A percentile compares a stretch with the other conserved stretches of the same genome.
Conservation (phyloP, 495 filamentous ascomycete genomes). For the Acidomyces sp. region DNA sequence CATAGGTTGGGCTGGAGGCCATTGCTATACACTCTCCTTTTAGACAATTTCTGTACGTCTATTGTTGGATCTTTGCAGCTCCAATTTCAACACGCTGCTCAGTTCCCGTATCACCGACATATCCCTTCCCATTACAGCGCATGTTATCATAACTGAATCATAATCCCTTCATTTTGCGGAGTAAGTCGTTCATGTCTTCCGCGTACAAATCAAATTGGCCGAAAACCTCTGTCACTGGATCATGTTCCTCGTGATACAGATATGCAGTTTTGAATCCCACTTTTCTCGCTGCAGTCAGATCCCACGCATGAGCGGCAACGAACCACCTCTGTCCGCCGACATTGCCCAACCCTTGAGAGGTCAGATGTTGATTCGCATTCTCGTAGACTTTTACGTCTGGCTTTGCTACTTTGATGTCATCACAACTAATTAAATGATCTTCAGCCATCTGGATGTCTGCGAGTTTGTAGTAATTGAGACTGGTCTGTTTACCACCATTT, state of each 20-base stretch:
- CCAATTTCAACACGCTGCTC: no score
- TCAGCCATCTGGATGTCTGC: conserved; percentile 13
- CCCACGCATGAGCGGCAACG: conserved; percentile 17
- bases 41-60: no score
- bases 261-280: conserved; percentile 19
- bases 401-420: conserved; percentile 16
- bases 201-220: conserved; percentile 2
- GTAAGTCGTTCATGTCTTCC: neutral
- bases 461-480: conserved; percentile 16
- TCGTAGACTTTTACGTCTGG: conserved; percentile 14
- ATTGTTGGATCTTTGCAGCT: no score
- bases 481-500: conserved; percentile 16
- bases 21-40: no score
- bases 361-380: conserved; percentile 12
- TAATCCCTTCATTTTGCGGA: neutral
- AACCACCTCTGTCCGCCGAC: conserved; percentile 16
- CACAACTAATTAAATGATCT: conserved; percentile 15
- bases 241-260: conserved; percentile 13
- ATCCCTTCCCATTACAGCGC: no score
- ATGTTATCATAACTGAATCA: no score
- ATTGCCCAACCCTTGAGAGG: neutral
- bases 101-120: no score
- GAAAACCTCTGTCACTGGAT: neutral
- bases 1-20: no score
- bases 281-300: conserved; percentile 17